A percentile compares a stretch with the other conserved stretches of the same genome.
These are phyloP conservation scores for Mycena metata DNA, from an alignment of 768 basidiomycete species.

Conservation along the genomic window DNA sequence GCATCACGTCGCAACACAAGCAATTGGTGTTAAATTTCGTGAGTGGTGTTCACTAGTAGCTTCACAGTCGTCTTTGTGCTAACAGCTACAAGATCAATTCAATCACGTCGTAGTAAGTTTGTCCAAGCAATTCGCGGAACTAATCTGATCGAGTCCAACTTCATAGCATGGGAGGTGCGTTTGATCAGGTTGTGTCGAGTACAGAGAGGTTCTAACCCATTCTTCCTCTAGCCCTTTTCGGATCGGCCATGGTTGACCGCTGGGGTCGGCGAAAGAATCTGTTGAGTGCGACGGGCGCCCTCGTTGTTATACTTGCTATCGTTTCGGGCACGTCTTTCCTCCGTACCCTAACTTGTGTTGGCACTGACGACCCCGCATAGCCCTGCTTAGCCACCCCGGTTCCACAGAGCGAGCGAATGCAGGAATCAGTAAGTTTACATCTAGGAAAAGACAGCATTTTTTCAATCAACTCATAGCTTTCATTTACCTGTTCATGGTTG, in stretches of 20 bases:
- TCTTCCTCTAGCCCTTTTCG: conserved; percentile 34
- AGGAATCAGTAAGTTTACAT: conserved; percentile 51
- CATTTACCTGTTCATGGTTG: too few relatives aligned
- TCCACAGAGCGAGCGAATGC: conserved; percentile 58
- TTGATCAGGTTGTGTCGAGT: conserved; percentile 29
- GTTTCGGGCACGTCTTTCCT: conserved; percentile 51
- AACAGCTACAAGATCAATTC: conserved; percentile 48
- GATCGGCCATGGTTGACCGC: conserved; percentile 62
- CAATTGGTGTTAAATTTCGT: conserved; percentile 64
- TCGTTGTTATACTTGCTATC: conserved; percentile 58
- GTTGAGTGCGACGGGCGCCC: conserved; percentile 53
- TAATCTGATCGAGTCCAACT: too few relatives aligned
- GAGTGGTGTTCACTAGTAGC: too few relatives aligned
- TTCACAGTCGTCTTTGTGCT: too few relatives aligned
- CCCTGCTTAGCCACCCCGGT: conserved; percentile 54
- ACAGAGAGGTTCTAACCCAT: not conserved
- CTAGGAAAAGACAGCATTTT: too few relatives aligned
- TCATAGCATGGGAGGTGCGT: conserved; percentile 45
- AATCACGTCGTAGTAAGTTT: conserved; percentile 60
- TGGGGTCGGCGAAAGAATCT: conserved; percentile 63
- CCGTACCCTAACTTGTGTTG: not conserved
- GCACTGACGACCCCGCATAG: conserved; percentile 5
- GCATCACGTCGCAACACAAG: conserved; percentile 57
- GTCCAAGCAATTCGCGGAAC: conserved; percentile 8
- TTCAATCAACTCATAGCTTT: too few relatives aligned